Evolutionary conservation across 495 filamentous ascomycete genomes (phyloP).

Genomic region (Penicillium salamii): DNA sequence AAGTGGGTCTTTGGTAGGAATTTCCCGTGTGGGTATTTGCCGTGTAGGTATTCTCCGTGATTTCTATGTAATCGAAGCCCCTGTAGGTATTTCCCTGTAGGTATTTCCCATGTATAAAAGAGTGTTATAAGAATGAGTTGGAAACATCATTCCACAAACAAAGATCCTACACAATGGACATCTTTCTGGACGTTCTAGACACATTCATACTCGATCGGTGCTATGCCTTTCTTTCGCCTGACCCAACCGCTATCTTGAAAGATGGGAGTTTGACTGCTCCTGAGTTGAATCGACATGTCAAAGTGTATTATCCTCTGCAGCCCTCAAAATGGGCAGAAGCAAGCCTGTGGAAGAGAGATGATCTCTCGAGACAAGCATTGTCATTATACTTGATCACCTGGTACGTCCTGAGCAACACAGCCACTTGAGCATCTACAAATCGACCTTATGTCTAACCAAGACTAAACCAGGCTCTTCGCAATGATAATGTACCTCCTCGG

Average conservation of each 20-base stretch:
- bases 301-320: slow-evolving; percentile 54
- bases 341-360: slow-evolving; percentile 65
- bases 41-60: slow-evolving; percentile 1
- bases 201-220: slow-evolving; percentile 66
- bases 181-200: slow-evolving; percentile 71
- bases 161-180: slow-evolving; percentile 58
- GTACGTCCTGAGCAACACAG: slow-evolving; percentile 42
- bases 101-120: slow-evolving; percentile 2
- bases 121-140: background rate
- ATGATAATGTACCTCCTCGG: slow-evolving; percentile 67
- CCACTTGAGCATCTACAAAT: background rate
- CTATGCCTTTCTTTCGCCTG: slow-evolving; percentile 63
- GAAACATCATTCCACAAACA: background rate
- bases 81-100: slow-evolving; percentile 3
- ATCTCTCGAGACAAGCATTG: slow-evolving; percentile 60
- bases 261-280: slow-evolving; percentile 2
- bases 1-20: too few relatives aligned
- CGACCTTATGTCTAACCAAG: background rate
- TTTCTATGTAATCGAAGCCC: too few relatives aligned
- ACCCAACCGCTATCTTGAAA: slow-evolving; percentile 28
- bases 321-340: slow-evolving; percentile 64
- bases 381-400: slow-evolving; percentile 69
- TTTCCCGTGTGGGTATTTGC: background rate
- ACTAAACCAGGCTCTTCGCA: slow-evolving; percentile 59
- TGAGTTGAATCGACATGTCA: slow-evolving; percentile 37